Base-by-base conservation (phyloP, 208 protist species). In the Blechomonas ayalai region DNA sequence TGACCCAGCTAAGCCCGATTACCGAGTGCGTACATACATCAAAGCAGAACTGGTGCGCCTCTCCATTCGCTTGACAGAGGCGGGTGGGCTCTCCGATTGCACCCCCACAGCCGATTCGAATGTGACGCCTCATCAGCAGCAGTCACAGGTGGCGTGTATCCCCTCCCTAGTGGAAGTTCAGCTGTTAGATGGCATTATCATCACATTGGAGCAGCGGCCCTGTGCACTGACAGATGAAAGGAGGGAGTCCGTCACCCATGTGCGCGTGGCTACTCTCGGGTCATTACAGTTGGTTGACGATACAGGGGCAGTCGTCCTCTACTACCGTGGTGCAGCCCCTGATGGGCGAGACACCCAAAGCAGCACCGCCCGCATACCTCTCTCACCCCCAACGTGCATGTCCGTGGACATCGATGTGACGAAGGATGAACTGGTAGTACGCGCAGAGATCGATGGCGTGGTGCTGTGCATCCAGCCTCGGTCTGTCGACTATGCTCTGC, bases 251-350 rank as follows among this genome's bases (percentile, higher is more conserved):
- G 13, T 2, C 10, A 46, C 19, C 12, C 54, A 12, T 2, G 42
- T 19, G 32, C 48, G 43, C 19, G 33, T 56, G 12, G 1, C 19
- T 20, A 15, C 55, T 1, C 31, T 37, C 10, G 57, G 57, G 24
- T 23, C n/a, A 10, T 63, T 63, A 46, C 39, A 63, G 25, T 39
- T 63, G 24, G 18, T 55, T 16, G 46, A 63, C 18, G 40, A 48
- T 3, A 15, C 45, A 16, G 57, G 57, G 2, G 22, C 31, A 7
- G 39, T 35, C 37, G 47, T 56, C 1, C 29, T 63, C 6, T 63
- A 29, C 38, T 20, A 48, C 12, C 18, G 48, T 18, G 15, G 2
- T 4, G 12, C 3, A 8, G 25, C 18, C 23, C 33, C 28, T 28
- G 12, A 10, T 7, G 43, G 10, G 10, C 37, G 0, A 10, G n/a